These are phyloP conservation scores for Coniochaeta ligniaria DNA, from an alignment of 2,329 filamentous ascomycete genomes.

Conservation along the genomic window DNA sequence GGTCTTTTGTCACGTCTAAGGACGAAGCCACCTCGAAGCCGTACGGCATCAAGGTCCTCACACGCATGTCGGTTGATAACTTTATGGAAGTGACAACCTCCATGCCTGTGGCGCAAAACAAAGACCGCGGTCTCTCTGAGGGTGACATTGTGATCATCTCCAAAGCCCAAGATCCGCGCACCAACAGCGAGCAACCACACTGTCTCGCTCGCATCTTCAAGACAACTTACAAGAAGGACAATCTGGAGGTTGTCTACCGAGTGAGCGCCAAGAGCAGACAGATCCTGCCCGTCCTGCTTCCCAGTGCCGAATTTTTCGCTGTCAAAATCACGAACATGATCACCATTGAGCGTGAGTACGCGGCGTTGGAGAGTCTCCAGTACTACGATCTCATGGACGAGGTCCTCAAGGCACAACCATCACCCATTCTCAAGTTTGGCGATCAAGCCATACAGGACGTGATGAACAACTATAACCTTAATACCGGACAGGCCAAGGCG, in stretches of 20 bases:
- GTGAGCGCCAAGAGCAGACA: constrained; percentile 62
- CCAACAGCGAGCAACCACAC: constrained; percentile 59
- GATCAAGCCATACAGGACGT: constrained; percentile 64
- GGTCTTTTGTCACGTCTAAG: constrained; percentile 82
- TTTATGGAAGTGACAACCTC: constrained; percentile 88
- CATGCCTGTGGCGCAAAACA: constrained; percentile 63
- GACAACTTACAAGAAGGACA: constrained; percentile 72
- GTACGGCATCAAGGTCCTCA: constrained; percentile 83
- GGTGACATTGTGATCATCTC: constrained; percentile 88
- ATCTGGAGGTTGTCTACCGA: constrained; percentile 79
- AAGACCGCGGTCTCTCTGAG: constrained; percentile 67
- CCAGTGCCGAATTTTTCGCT: constrained; percentile 63
- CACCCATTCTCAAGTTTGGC: constrained; percentile 75
- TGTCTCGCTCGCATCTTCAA: constrained; percentile 81
- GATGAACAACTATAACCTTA: constrained; percentile 74
- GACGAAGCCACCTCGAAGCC: constrained; percentile 76
- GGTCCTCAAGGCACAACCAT: constrained; percentile 77
- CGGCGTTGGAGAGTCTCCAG: constrained; percentile 79
- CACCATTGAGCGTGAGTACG: constrained; percentile 92
- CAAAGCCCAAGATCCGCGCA: constrained; percentile 62
- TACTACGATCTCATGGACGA: constrained; percentile 96
- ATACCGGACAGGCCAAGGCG: constrained; percentile 82
- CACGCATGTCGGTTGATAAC: constrained; percentile 82
- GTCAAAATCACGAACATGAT: constrained; percentile 89
- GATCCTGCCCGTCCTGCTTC: constrained; percentile 56